Conservation (phyloP, 139 green algal species). For the Chlorella sp. region DNA sequence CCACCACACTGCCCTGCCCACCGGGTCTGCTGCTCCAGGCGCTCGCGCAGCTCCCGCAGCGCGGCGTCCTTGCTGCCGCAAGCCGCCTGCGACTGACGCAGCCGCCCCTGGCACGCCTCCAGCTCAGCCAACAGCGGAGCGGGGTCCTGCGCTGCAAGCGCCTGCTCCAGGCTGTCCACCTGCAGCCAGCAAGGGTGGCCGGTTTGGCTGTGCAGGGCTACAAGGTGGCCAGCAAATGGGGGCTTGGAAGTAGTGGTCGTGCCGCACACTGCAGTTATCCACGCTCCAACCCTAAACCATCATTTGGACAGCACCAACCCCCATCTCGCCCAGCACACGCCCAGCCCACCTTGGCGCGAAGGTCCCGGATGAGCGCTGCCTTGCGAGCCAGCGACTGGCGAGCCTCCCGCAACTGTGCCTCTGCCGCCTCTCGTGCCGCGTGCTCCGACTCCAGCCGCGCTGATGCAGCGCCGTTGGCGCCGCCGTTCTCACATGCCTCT, state of each 20-base stretch:
- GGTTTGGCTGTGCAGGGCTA: no score
- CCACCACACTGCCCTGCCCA: background rate
- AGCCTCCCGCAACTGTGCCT: slow-evolving; percentile 49
- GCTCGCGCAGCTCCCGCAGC: slow-evolving; percentile 47
- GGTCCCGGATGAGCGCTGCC: slow-evolving; percentile 35
- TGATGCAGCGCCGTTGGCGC: slow-evolving; percentile 13
- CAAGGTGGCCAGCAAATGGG: background rate
- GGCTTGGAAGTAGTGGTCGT: background rate
- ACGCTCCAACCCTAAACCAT: no score
- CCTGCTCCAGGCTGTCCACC: slow-evolving; percentile 35
- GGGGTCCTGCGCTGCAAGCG: background rate
- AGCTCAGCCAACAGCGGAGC: slow-evolving; percentile 5
- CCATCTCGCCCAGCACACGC: background rate
- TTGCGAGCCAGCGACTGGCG: slow-evolving; percentile 45
- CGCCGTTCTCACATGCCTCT: background rate
- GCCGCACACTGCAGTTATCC: background rate
- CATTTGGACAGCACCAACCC: background rate
- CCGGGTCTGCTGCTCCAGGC: slow-evolving; percentile 37
- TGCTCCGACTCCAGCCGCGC: slow-evolving; percentile 43
- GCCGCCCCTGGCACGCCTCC: slow-evolving; percentile 45
- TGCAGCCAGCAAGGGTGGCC: background rate
- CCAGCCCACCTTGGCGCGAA: slow-evolving; percentile 24
- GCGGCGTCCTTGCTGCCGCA: slow-evolving; percentile 55
- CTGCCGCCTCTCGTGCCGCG: slow-evolving; percentile 22
- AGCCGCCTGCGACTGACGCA: slow-evolving; percentile 39